Conservation (phyloP, 371 early-diverging fungal genomes). For the Gilbertella persicaria region DNA sequence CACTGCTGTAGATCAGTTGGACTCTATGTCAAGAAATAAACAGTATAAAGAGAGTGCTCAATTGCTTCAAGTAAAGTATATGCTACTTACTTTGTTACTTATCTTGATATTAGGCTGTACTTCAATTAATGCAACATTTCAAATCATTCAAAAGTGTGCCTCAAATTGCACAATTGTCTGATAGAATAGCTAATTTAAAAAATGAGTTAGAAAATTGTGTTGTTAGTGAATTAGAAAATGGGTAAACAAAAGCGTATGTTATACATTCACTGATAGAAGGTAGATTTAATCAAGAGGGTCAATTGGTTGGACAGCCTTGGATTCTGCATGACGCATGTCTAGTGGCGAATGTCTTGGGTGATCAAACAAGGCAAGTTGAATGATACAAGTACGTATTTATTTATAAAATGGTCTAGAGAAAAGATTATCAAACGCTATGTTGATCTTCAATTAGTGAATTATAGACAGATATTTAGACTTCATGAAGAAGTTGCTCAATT, state of each 20-base stretch:
- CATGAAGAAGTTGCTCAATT: slow-evolving; percentile 85
- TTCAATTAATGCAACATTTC: slow-evolving; percentile 79
- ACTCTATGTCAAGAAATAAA: slow-evolving; percentile 61
- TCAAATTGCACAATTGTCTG: slow-evolving; percentile 73
- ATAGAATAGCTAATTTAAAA: slow-evolving; percentile 65
- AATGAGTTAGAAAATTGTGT: slow-evolving; percentile 71
- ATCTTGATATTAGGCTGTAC: slow-evolving; percentile 68
- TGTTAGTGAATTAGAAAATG: slow-evolving; percentile 64
- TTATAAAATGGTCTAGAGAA: slow-evolving; percentile 16
- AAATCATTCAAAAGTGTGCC: slow-evolving; percentile 72
- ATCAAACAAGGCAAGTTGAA: slow-evolving; percentile 60
- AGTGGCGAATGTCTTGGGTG: slow-evolving; percentile 74
- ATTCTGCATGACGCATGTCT: slow-evolving; percentile 76
- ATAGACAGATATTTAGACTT: slow-evolving; percentile 76
- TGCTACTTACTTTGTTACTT: neutral
- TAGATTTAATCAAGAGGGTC: slow-evolving; percentile 57
- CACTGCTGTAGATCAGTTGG: slow-evolving; percentile 79
- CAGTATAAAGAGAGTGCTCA: slow-evolving; percentile 81
- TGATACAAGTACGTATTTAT: neutral
- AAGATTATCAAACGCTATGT: slow-evolving; percentile 79
- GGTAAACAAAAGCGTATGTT: slow-evolving; percentile 36
- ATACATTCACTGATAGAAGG: slow-evolving; percentile 36
- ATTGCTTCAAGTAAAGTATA: slow-evolving; percentile 65
- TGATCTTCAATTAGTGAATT: slow-evolving; percentile 82
- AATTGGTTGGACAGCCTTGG: slow-evolving; percentile 49